Percentiles rank a stretch among this genome's conserved stretches.
Conservation (phyloP, 176 grass and related monocot genomes). For the Urochloa ruziziensis region DNA sequence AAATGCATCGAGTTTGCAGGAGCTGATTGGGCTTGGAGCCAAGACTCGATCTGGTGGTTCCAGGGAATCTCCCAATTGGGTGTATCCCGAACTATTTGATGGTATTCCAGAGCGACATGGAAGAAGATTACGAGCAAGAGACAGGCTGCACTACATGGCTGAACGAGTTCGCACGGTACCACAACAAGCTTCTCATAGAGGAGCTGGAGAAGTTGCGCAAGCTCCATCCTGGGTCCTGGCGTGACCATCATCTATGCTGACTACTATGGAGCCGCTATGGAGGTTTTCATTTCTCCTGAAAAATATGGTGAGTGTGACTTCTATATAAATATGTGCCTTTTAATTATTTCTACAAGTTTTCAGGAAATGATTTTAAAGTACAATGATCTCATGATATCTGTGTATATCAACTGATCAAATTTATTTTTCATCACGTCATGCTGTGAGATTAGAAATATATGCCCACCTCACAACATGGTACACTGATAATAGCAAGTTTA, state of each 20-base stretch:
- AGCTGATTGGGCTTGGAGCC: slow-evolving; percentile 70
- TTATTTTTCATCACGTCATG: no score
- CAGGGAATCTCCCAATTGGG: slow-evolving; percentile 81
- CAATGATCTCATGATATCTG: neutral
- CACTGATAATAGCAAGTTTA: no score
- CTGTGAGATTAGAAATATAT: no score
- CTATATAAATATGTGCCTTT: neutral
- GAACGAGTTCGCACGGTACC: slow-evolving; percentile 73
- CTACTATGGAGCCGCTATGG: slow-evolving; percentile 73
- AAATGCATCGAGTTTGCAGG: slow-evolving; percentile 36
- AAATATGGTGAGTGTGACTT: slow-evolving; percentile 67
- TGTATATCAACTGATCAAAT: no score
- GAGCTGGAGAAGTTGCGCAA: slow-evolving; percentile 51
- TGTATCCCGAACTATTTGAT: slow-evolving; percentile 60
- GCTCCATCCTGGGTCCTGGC: slow-evolving; percentile 48
- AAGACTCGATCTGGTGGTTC: slow-evolving; percentile 74
- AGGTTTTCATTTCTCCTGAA: slow-evolving; percentile 44
- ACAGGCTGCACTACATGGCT: slow-evolving; percentile 77
- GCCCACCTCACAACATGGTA: no score
- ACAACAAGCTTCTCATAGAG: slow-evolving; percentile 54
- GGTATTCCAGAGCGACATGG: slow-evolving; percentile 41
- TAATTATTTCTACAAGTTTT: neutral
- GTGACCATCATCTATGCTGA: slow-evolving; percentile 73
- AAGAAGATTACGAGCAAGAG: slow-evolving; percentile 62
- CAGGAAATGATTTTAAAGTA: neutral